Evolutionary conservation across 371 early-diverging fungal species (phyloP).

Genomic region (Lichtheimia ramosa): DNA sequence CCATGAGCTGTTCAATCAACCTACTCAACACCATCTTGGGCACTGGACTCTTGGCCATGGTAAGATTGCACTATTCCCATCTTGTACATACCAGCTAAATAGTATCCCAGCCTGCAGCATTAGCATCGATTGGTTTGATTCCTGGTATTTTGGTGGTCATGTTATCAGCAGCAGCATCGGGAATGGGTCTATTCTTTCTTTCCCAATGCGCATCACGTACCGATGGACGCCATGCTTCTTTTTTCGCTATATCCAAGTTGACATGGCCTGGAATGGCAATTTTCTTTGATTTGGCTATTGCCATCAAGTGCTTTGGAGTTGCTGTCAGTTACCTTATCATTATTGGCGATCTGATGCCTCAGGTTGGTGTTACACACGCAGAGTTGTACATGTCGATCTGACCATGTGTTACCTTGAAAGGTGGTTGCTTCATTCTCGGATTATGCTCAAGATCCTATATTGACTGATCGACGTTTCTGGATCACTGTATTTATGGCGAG

Average conservation of each 20-base stretch:
- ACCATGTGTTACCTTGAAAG: constrained; percentile 13
- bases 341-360: constrained; percentile 92
- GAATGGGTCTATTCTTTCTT: constrained; percentile 85
- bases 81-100: not conserved
- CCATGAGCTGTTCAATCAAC: constrained; percentile 62
- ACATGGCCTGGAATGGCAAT: constrained; percentile 92
- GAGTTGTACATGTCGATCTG: not conserved
- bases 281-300: constrained; percentile 96
- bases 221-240: constrained; percentile 79
- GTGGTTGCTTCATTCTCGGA: constrained; percentile 35
- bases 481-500: constrained; percentile 73
- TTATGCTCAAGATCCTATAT: constrained; percentile 17
- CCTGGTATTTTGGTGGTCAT: constrained; percentile 80
- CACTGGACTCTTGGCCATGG: constrained; percentile 97
- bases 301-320: constrained; percentile 99
- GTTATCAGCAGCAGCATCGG: constrained; percentile 75
- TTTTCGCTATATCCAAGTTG: constrained; percentile 85
- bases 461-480: constrained; percentile 81
- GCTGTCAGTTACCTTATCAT: constrained; percentile 98
- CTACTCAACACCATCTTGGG: constrained; percentile 94
- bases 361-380: constrained; percentile 40
- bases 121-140: constrained; percentile 84
- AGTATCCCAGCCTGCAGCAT: constrained; percentile 68
- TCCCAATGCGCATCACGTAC: constrained; percentile 73
- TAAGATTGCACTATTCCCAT: constrained; percentile 17